Base-by-base conservation (phyloP, 306 rosid species). In the Medicago ruthenica region DNA sequence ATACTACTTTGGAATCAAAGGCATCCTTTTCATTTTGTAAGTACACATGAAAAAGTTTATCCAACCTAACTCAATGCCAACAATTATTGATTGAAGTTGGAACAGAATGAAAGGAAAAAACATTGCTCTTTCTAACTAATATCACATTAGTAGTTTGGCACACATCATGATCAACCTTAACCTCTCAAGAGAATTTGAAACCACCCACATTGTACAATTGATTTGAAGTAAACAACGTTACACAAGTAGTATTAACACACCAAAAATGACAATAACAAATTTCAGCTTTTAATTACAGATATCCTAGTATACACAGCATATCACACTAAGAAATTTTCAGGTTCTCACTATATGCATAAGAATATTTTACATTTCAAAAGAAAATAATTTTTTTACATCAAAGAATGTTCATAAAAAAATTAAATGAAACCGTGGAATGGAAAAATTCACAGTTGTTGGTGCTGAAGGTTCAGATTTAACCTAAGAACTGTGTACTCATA, bases 401-500 rank as follows among this genome's bases (percentile, higher is more conserved):
- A 75, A 78, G 79, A 82, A 82, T 72, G 36, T 1, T 5, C 3
- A 48, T 54, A 3, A 48, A 73, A 7, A 22, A 14, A 24, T 8
- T 8, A 69, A 11, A 24, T 55, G 11, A 65, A 78, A 72, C 65
- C 48, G 64, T 40, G 18, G 20, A 57, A 75, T 61, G 21, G 7
- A 15, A 31, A 61, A 76, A 13, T 67, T 76, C 65, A 89, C 68
- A 45, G 74, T 34, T 87, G 63, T 40, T 20, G 74, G 37, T 73
- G 78, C 37, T 62, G 79, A 57, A 50, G 75, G 4, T 17, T 86
- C 42, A 3, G 22, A 45, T 77, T 82, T 70, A 72, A 64, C 58
- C 76, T 83, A 20, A 86, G 75, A 55, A 85, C 37, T 44, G 81
- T 78, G 78, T 85, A 65, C 59, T 73, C 66, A 82, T 92, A 88